phyloP scores from a whole-genome alignment of 1,284 basidiomycete genomes.

The Ustilago lituana region DNA sequence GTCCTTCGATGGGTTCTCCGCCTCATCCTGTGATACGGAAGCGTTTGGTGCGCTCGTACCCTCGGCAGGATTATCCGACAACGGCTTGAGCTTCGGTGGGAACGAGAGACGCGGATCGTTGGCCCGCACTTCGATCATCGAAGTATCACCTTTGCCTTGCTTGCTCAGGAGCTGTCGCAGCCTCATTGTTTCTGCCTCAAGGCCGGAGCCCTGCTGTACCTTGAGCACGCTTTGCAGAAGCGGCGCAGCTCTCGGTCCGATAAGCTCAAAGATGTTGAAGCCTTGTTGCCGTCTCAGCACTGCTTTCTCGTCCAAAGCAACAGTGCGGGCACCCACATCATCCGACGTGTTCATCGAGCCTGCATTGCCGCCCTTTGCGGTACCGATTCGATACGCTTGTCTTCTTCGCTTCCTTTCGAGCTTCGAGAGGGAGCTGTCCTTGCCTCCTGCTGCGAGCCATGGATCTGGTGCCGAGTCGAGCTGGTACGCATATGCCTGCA shows the following conservation, averaged over 20 bases:
- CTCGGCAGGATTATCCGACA: neutral
- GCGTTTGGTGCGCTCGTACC: neutral
- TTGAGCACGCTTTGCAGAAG: constrained; percentile 54
- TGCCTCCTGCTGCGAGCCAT: constrained; percentile 49
- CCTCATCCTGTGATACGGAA: neutral
- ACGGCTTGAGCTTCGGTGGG: constrained; percentile 41
- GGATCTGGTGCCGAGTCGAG: constrained; percentile 49
- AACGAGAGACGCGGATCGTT: constrained; percentile 61
- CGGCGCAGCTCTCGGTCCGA: constrained; percentile 45
- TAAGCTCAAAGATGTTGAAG: constrained; percentile 61
- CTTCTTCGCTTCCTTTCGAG: constrained; percentile 29
- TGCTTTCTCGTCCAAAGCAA: constrained; percentile 16
- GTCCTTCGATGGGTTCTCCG: neutral
- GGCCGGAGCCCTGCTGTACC: neutral
- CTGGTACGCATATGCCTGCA: constrained; percentile 17
- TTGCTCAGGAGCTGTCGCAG: constrained; percentile 14
- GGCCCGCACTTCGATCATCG: constrained; percentile 38
- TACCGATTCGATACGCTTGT: constrained; percentile 7
- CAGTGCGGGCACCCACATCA: neutral
- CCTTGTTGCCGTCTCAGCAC: constrained; percentile 36
- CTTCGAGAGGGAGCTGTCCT: constrained; percentile 32
- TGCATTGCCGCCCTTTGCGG: neutral
- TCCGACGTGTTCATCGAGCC: neutral
- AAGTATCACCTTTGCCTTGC: neutral
- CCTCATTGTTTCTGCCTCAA: neutral